These are phyloP conservation scores for Pyrrhoderma noxium DNA, from an alignment of 1,284 basidiomycete species.

Conservation along the genomic window DNA sequence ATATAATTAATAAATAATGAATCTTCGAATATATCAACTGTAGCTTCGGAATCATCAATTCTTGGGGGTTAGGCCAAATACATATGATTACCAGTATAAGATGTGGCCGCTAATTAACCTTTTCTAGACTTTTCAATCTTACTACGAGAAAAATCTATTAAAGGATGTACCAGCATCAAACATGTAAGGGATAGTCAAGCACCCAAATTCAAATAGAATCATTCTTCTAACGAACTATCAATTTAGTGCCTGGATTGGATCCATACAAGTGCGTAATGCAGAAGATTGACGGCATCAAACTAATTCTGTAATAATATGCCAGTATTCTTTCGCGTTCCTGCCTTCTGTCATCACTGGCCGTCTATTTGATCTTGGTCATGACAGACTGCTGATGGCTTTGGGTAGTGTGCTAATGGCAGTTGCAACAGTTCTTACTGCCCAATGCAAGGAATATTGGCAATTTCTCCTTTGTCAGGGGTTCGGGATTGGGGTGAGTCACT, in stretches of 20 bases:
- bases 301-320: slow-evolving; percentile 21
- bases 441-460: slow-evolving; percentile 54
- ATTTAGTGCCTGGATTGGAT: slow-evolving; percentile 33
- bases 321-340: slow-evolving; percentile 37
- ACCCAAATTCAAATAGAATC: too few relatives aligned
- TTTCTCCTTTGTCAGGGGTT: slow-evolving; percentile 50
- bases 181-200: too few relatives aligned
- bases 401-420: slow-evolving; percentile 40
- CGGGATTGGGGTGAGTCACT: slow-evolving; percentile 35
- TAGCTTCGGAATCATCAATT: slow-evolving; percentile 35
- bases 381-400: slow-evolving; percentile 35
- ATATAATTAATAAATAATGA: too few relatives aligned
- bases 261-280: slow-evolving; percentile 27
- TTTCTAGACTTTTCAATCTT: slow-evolving; percentile 44
- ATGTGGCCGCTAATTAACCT: slow-evolving; percentile 11
- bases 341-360: slow-evolving; percentile 39
- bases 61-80: slow-evolving; percentile 32
- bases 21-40: too few relatives aligned
- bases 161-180: slow-evolving; percentile 28
- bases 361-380: slow-evolving; percentile 53
- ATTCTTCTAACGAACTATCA: slow-evolving; percentile 22
- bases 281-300: slow-evolving; percentile 21
- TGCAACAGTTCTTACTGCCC: slow-evolving; percentile 46
- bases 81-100: neutral
- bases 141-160: slow-evolving; percentile 40